A percentile compares a stretch with the other conserved stretches of the same genome.
Evolutionary conservation across 2,329 filamentous ascomycete genomes (phyloP).

Genomic region (Cercospora janseana): DNA sequence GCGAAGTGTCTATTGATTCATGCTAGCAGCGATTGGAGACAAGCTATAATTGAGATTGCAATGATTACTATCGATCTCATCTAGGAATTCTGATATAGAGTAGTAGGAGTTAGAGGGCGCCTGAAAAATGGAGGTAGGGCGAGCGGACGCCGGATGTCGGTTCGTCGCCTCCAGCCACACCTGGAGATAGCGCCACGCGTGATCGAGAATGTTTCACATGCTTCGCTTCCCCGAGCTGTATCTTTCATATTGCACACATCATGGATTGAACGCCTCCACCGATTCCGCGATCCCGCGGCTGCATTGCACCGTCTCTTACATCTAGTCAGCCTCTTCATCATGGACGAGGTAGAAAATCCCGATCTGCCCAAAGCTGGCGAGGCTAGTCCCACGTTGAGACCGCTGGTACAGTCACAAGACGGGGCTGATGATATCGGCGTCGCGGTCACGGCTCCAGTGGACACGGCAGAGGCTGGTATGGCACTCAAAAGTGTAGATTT

Average conservation of each 20-base stretch:
- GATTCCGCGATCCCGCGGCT: neutral
- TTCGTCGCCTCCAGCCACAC: too few species aligned
- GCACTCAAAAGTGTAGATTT: constrained; percentile 21
- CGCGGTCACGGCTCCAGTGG: constrained; percentile 15
- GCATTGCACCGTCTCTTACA: neutral
- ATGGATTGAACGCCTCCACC: neutral
- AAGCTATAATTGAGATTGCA: too few species aligned
- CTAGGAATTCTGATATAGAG: too few species aligned
- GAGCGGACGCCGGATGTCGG: too few species aligned
- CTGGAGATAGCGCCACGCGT: too few species aligned
- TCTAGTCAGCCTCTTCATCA: constrained; percentile 17
- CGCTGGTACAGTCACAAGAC: constrained; percentile 29
- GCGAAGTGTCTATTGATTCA: too few species aligned
- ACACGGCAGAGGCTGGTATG: constrained; percentile 22
- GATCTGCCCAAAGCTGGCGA: constrained; percentile 37
- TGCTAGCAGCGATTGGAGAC: too few species aligned
- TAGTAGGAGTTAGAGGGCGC: too few species aligned
- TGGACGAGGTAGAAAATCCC: constrained; percentile 43
- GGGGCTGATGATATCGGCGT: constrained; percentile 13
- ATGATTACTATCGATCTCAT: too few species aligned
- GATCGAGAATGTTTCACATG: constrained; percentile 1
- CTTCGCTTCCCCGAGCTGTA: neutral
- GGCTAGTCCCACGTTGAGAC: constrained; percentile 33
- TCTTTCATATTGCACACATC: neutral
- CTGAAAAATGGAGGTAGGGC: too few species aligned